These are phyloP conservation scores for Neonectria faginata DNA, from an alignment of 2,329 filamentous ascomycete species.

Conservation along the genomic window DNA sequence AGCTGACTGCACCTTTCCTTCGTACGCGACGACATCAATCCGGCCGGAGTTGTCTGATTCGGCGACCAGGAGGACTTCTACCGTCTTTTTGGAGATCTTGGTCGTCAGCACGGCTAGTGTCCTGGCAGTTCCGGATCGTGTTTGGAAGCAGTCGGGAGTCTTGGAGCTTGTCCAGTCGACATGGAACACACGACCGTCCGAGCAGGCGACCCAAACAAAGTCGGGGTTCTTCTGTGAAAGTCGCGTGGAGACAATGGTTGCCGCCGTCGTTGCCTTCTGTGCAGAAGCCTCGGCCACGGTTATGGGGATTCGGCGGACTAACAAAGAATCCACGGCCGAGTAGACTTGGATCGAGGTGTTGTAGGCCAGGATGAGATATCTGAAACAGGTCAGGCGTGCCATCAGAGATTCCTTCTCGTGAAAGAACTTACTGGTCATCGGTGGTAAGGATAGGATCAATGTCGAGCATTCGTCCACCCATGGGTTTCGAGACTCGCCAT, in stretches of 20 bases:
- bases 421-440: slow-evolving; percentile 67
- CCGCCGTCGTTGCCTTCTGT: slow-evolving; percentile 40
- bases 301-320: slow-evolving; percentile 77
- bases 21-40: slow-evolving; percentile 61
- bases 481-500: slow-evolving; percentile 73
- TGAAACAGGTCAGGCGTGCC: slow-evolving; percentile 49
- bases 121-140: slow-evolving; percentile 57
- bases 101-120: slow-evolving; percentile 59
- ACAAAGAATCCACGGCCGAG: slow-evolving; percentile 82
- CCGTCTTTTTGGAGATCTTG: slow-evolving; percentile 47
- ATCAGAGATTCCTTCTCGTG: background rate
- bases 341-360: slow-evolving; percentile 83
- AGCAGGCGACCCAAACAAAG: slow-evolving; percentile 70
- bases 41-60: slow-evolving; percentile 54
- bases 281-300: slow-evolving; percentile 45
- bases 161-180: slow-evolving; percentile 68
- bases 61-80: slow-evolving; percentile 62
- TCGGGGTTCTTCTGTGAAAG: slow-evolving; percentile 56
- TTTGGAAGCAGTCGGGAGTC: slow-evolving; percentile 56
- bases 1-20: slow-evolving; percentile 47
- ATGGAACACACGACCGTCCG: slow-evolving; percentile 67
- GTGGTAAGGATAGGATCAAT: slow-evolving; percentile 72
- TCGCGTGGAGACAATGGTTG: slow-evolving; percentile 57
- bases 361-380: slow-evolving; percentile 80
- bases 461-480: slow-evolving; percentile 74